phyloP scores from a whole-genome alignment of 805 yeast species.

The Kodamaea kaohsiungensis region DNA sequence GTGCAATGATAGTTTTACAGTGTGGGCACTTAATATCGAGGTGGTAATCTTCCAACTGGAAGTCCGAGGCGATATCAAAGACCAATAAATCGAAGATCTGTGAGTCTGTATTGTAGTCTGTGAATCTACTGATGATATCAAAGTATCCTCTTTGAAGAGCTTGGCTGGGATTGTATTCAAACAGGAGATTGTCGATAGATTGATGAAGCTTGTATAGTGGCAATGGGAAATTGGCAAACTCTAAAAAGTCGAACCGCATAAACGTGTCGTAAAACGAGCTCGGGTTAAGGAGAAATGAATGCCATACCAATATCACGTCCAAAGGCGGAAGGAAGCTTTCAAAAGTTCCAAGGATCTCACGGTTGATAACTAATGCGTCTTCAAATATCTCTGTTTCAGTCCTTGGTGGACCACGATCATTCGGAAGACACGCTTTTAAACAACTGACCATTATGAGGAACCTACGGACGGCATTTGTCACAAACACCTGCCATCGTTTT shows the following conservation, averaged over 20 bases:
- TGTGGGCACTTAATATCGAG: conserved; percentile 5
- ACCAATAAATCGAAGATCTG: not conserved
- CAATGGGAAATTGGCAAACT: conserved; percentile 19
- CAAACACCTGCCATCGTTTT: conserved; percentile 24
- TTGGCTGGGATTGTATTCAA: conserved; percentile 12
- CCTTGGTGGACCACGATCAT: not conserved
- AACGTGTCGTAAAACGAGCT: conserved; percentile 16
- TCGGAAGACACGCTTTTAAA: conserved; percentile 4
- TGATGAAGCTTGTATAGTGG: conserved; percentile 17
- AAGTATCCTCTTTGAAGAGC: conserved; percentile 8
- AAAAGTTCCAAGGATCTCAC: not conserved
- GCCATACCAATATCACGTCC: conserved; percentile 27
- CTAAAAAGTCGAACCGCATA: conserved; percentile 16
- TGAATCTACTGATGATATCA: not conserved
- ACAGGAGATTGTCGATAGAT: conserved; percentile 13
- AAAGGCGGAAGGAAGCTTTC: conserved; percentile 20
- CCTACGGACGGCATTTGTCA: conserved; percentile 23
- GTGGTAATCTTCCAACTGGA: not conserved
- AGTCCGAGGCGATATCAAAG: not conserved
- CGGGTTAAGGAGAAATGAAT: conserved; percentile 23
- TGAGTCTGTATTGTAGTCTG: not conserved
- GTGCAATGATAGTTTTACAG: not conserved
- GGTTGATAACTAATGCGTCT: not conserved
- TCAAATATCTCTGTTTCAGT: not conserved
- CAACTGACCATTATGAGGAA: conserved; percentile 23